Base-by-base conservation (phyloP, 768 basidiomycete genomes). In the Nevesoporus exiguus region DNA sequence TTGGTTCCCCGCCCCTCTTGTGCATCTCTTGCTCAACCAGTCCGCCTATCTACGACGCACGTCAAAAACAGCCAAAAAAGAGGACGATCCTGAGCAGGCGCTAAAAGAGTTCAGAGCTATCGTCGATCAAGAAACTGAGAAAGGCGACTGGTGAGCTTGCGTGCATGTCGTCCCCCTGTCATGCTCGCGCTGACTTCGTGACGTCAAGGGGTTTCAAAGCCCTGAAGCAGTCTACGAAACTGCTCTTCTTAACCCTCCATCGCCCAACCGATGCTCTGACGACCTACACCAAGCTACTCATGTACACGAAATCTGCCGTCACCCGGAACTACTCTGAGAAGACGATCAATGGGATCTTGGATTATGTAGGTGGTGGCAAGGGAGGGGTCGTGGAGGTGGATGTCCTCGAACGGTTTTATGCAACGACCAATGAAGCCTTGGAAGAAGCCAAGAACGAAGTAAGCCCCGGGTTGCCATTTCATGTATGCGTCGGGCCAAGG, bases 291-390 rank as follows among this genome's bases (percentile, higher is more conserved):
- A 82, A 87, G 60, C 80, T 99, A 5, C 76, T 99, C 49, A 85
- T 88, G 0, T 98, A 98, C 72, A 98, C 95, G 13, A 98, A 96
- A 70, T 93, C 90, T 14, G 90, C 92, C 3, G 93, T 97, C 19
- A 97, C 94, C 3, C 83, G 93, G 30, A 96, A 96, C 68, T 92
- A 96, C 66, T 94, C 96, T 11, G 97, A 99, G 72, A 99, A 98
- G 77, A 89, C 91, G 17, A 99, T 99, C 77, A 99, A 99, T 68
- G 90, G 91, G 52, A 97, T 99, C 59, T 77, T 99, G 60, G 97
- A 99, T 70, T 98, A 98, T 62, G 97, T 98, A 37, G 94, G 94
- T 11, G 94, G 94, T 44, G 83, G 87, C 46, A 88, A 89, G 69
- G 85, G 88, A 19, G 90, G 87, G 2, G 75, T 75, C 3, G 81